Evolutionary conservation across 257 asterid species (phyloP).

Genomic region (Solanum gracilifrons): DNA sequence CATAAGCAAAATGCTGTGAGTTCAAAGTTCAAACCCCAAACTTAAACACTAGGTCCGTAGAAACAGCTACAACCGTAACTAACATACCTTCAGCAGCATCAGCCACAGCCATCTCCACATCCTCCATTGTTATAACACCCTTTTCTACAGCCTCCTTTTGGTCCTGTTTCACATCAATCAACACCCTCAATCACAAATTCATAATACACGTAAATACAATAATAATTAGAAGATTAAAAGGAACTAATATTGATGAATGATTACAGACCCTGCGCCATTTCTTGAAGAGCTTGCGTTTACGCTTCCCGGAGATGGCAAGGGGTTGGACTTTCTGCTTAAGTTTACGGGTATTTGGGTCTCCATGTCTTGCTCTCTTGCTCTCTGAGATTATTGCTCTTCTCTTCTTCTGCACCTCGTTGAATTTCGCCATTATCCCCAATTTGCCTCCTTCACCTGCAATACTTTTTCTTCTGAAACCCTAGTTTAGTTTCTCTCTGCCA

Average conservation of each 20-base stretch:
- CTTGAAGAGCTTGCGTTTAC: conserved; percentile 64
- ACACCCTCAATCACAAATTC: background rate
- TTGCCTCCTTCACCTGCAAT: background rate
- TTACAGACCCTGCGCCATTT: conserved; percentile 79
- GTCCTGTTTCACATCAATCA: conserved; percentile 31
- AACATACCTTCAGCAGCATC: conserved; percentile 18
- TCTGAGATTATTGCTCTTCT: conserved; percentile 49
- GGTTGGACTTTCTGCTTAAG: conserved; percentile 47
- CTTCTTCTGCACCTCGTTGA: conserved; percentile 62
- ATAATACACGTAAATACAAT: background rate
- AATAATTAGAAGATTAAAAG: background rate
- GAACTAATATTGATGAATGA: background rate
- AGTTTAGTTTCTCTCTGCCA: background rate
- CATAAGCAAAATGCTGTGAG: background rate
- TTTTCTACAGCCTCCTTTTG: conserved; percentile 60
- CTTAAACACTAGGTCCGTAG: background rate
- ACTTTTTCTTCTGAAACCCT: background rate
- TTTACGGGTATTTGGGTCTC: conserved; percentile 46
- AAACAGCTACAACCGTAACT: background rate
- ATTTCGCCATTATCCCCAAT: conserved; percentile 38
- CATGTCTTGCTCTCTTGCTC: conserved; percentile 45
- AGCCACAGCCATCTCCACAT: conserved; percentile 71
- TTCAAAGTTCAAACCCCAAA: background rate
- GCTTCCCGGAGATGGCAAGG: conserved; percentile 72
- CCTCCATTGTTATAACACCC: conserved; percentile 65